These are phyloP conservation scores for Colletotrichum sp. DNA, from an alignment of 2,329 filamentous ascomycete species.

Conservation along the genomic window DNA sequence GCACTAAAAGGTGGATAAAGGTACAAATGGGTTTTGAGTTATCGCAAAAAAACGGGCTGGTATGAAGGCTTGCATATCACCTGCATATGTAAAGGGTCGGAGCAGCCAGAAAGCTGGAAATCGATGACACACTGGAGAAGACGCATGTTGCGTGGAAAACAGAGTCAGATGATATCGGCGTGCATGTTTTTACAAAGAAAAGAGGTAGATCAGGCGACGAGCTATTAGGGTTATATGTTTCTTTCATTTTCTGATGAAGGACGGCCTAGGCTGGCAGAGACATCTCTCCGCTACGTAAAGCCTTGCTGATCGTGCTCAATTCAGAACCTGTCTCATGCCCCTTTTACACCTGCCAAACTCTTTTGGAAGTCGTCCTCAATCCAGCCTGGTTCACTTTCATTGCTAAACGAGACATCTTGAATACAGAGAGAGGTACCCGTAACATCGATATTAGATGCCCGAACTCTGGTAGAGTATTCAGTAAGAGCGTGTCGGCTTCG, in stretches of 20 bases:
- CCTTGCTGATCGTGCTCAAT: neutral
- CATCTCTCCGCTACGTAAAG: neutral
- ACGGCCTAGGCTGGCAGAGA: neutral
- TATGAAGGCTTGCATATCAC: constrained; percentile 1
- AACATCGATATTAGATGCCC: neutral
- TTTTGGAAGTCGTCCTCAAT: neutral
- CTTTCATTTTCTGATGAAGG: neutral
- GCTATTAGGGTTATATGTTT: neutral
- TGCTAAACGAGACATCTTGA: neutral
- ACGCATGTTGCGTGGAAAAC: neutral
- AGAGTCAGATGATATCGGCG: neutral
- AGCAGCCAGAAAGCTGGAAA: neutral
- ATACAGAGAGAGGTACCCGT: neutral
- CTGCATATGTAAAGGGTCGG: neutral
- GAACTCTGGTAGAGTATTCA: neutral
- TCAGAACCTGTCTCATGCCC: neutral
- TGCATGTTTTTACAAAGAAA: neutral
- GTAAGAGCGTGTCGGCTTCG: neutral
- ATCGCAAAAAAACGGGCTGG: neutral
- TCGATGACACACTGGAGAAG: neutral
- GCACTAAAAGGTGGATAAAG: neutral
- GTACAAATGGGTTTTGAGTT: neutral
- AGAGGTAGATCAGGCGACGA: neutral
- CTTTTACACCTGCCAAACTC: neutral
- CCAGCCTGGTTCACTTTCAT: neutral